These are phyloP conservation scores for Aspergillus nidulans DNA, from an alignment of 495 filamentous ascomycete species.

Conservation along the genomic window DNA sequence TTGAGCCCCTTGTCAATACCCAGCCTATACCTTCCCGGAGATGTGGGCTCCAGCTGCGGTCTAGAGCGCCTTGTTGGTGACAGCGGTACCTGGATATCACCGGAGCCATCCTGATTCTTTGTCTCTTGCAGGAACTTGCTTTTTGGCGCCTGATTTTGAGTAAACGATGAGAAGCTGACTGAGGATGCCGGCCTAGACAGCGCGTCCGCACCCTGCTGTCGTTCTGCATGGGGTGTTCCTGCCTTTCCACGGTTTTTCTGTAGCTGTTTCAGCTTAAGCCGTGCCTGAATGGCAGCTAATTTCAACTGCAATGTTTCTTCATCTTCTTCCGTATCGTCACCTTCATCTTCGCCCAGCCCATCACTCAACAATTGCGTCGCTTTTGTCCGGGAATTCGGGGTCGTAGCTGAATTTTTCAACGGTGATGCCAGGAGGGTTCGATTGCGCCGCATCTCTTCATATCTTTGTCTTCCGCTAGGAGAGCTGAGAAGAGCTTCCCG, in stretches of 20 bases:
- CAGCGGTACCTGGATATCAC: slow-evolving; percentile 68
- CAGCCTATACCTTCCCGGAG: slow-evolving; percentile 72
- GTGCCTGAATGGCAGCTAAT: slow-evolving; percentile 79
- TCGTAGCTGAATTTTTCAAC: slow-evolving; percentile 45
- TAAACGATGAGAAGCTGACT: slow-evolving; percentile 20
- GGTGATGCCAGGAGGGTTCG: slow-evolving; percentile 64
- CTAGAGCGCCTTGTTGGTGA: slow-evolving; percentile 63
- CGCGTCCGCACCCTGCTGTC: slow-evolving; percentile 23
- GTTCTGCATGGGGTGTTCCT: slow-evolving; percentile 19
- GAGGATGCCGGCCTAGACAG: slow-evolving; percentile 23
- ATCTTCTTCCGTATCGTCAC: slow-evolving; percentile 63
- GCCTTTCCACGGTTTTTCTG: slow-evolving; percentile 52
- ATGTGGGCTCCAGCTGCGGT: slow-evolving; percentile 51
- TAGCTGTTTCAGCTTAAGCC: slow-evolving; percentile 82
- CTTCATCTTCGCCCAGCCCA: slow-evolving; percentile 36
- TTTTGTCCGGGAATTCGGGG: slow-evolving; percentile 35
- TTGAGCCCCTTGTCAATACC: slow-evolving; percentile 88
- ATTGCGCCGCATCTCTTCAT: slow-evolving; percentile 59
- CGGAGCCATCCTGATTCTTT: slow-evolving; percentile 16
- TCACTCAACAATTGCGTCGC: slow-evolving; percentile 31
- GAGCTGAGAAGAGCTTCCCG: slow-evolving; percentile 79
- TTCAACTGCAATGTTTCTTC: slow-evolving; percentile 84
- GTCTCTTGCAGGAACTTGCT: slow-evolving; percentile 22
- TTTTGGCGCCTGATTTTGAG: slow-evolving; percentile 15
- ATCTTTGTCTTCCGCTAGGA: slow-evolving; percentile 68